phyloP scores from a whole-genome alignment of 1,284 basidiomycete genomes.

The Leccinum subfulvum region DNA sequence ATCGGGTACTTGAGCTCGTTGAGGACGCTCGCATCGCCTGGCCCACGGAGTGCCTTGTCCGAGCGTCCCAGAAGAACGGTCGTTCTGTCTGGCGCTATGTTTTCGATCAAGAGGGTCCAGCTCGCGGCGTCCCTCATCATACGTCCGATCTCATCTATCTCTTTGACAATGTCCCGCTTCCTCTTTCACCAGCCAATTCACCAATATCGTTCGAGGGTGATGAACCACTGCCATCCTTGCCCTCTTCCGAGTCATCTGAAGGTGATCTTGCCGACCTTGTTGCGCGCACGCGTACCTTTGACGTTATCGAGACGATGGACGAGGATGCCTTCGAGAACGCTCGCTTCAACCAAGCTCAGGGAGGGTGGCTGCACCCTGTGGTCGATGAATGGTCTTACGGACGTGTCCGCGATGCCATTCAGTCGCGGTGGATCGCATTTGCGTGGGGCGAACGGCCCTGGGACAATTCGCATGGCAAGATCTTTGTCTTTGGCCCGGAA shows the following conservation, averaged over 20 bases:
- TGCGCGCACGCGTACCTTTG: conserved; percentile 25
- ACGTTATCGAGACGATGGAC: conserved; percentile 31
- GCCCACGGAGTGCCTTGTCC: conserved; percentile 64
- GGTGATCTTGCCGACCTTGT: conserved; percentile 32
- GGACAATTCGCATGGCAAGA: conserved; percentile 51
- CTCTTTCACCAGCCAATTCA: conserved; percentile 34
- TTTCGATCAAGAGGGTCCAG: conserved; percentile 74
- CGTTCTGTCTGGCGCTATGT: conserved; percentile 70
- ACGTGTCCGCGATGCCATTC: conserved; percentile 65
- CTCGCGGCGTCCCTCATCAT: conserved; percentile 60
- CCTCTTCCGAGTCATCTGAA: conserved; percentile 33
- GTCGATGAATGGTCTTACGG: conserved; percentile 65
- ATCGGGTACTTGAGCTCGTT: conserved; percentile 65
- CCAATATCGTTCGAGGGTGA: conserved; percentile 41
- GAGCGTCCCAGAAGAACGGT: conserved; percentile 47
- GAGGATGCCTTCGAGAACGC: conserved; percentile 25
- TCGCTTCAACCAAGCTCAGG: conserved; percentile 25
- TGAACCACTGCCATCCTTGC: conserved; percentile 29
- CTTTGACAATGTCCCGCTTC: conserved; percentile 67
- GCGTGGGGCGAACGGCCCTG: conserved; percentile 70
- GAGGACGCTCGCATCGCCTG: conserved; percentile 72
- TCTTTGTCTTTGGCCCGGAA: conserved; percentile 66
- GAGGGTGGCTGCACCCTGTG: conserved; percentile 49
- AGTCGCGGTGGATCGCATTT: conserved; percentile 71
- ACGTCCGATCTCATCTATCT: conserved; percentile 70